Base-by-base conservation (phyloP, 2,329 filamentous ascomycete species). In the Fusarium buxicola region DNA sequence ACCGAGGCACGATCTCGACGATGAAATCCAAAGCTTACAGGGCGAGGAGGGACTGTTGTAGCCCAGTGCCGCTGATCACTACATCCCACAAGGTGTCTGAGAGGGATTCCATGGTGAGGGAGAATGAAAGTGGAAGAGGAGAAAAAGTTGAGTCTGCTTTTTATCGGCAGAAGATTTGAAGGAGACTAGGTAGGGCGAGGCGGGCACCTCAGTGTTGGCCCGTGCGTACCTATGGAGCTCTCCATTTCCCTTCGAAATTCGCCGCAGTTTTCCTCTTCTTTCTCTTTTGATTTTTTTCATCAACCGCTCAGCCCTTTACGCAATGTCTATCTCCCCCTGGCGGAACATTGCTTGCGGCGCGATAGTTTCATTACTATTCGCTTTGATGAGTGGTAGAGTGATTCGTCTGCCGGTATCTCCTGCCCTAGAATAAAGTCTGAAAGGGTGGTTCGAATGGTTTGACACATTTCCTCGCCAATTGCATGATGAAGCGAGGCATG, bases 371-470 rank as follows among this genome's bases (percentile, higher is more conserved):
- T 72, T 76, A 75, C 76, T 77, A 76, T 66, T 68, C 61, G 75
- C 78, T 78, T 67, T 59, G 56, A 52, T 81, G 84, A 82, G 87
- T 85, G 88, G 84, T 76, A 91, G 87, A 91, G 79, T 69, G 77
- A 86, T 63, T 70, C 73, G 76, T 86, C 89, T 83, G 86, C 88
- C 88, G 89, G 90, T 92, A 92, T 92, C 90, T 92, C 89, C 90
- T 91, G 88, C 89, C 88, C 88, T 91, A 84, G 89, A 92, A 86
- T 88, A 78, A 79, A 78, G 76, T 82, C 82, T 92, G 90, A 92
- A 86, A 87, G 88, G 88, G 89, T 88, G 83, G 90, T 89, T 92
- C 90, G 90, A 91, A 89, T 88, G 87, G 87, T 88, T 60, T 85
- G 88, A 87, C 85, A 92, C 88, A 92, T 81, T 70, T 70, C 47